These are phyloP conservation scores for Linderniella brevidens DNA, from an alignment of 257 asterid genomes.

Conservation along the genomic window DNA sequence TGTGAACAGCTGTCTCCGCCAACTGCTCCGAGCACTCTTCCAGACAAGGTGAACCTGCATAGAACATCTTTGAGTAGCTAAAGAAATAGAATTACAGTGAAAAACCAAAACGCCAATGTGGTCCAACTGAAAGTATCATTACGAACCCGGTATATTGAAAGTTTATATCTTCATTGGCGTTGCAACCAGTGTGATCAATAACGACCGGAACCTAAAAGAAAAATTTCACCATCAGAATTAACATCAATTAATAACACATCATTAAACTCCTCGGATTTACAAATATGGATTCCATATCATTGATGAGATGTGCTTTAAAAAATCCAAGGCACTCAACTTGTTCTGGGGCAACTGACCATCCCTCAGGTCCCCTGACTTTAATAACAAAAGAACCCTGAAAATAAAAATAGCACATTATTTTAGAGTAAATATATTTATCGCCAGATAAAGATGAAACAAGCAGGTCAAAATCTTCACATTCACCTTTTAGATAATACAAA, in stretches of 20 bases:
- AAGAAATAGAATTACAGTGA: conserved; percentile 9
- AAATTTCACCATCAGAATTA: conserved; percentile 12
- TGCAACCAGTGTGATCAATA: conserved; percentile 81
- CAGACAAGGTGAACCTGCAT: conserved; percentile 62
- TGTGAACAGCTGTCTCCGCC: conserved; percentile 63
- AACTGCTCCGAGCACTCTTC: conserved; percentile 72
- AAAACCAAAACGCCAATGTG: neutral
- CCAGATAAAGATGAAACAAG: conserved; percentile 5
- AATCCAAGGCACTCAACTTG: conserved; percentile 50
- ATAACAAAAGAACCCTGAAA: conserved; percentile 82
- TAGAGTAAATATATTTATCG: conserved; percentile 5
- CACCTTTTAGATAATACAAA: no score
- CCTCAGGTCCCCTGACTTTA: conserved; percentile 86
- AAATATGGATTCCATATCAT: neutral
- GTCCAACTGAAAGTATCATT: conserved; percentile 2
- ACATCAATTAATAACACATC: neutral
- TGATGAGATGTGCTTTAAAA: neutral
- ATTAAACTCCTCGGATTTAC: neutral
- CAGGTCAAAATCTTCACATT: neutral
- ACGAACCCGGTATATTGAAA: conserved; percentile 84
- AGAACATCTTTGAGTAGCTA: conserved; percentile 15
- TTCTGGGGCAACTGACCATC: conserved; percentile 91
- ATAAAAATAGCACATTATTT: conserved; percentile 11
- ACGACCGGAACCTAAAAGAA: conserved; percentile 56
- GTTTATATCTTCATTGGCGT: conserved; percentile 81